A percentile compares a stretch with the other conserved stretches of the same genome.
Evolutionary conservation across 1,284 basidiomycete genomes (phyloP).

Genomic region (Cryptococcus amylolentus): DNA sequence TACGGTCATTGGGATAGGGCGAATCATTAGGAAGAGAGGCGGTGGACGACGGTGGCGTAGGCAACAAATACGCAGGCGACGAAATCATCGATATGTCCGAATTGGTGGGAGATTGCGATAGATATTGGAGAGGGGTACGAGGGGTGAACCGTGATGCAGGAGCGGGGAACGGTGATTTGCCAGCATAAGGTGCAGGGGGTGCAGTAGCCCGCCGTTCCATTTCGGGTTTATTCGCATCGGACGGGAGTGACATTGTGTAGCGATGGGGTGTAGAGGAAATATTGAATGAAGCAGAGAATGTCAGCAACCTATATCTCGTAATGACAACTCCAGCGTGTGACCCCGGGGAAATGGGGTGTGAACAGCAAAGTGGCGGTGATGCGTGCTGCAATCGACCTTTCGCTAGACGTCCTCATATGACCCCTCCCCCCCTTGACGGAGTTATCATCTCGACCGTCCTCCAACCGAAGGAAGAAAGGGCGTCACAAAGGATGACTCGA

Average conservation of each 20-base stretch:
- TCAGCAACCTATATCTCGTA: not conserved
- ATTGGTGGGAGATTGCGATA: slow-evolving; percentile 19
- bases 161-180: slow-evolving; percentile 17
- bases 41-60: slow-evolving; percentile 4
- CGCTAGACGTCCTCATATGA: not conserved
- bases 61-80: slow-evolving; percentile 3
- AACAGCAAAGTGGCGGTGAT: not conserved
- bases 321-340: not conserved
- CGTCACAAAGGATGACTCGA: slow-evolving; percentile 39
- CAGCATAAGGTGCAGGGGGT: slow-evolving; percentile 7
- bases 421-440: not conserved
- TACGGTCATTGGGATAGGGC: slow-evolving; percentile 7
- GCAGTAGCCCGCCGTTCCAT: not conserved
- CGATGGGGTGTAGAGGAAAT: not conserved
- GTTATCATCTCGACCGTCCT: not conserved
- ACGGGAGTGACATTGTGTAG: not conserved
- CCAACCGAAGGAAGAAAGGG: not conserved
- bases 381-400: not conserved
- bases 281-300: not conserved
- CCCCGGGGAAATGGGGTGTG: not conserved
- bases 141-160: slow-evolving; percentile 20
- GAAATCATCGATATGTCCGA: slow-evolving; percentile 4
- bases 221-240: not conserved
- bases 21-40: not conserved
- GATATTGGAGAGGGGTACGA: slow-evolving; percentile 30